Base-by-base conservation (phyloP, 1,139 yeast species). In the Williopsis jadinii region DNA sequence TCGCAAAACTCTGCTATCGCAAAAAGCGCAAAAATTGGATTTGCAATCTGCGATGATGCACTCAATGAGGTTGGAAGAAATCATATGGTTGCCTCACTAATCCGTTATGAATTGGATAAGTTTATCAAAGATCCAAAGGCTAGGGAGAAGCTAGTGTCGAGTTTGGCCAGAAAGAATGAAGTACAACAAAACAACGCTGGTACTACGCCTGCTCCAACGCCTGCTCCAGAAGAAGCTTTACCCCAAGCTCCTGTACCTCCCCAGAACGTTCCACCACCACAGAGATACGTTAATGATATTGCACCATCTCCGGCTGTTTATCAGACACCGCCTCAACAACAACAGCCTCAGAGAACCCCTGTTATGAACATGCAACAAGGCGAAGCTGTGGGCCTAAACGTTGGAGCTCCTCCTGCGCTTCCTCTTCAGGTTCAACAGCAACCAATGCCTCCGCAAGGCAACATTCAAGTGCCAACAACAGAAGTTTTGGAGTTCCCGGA, bases 1-100 rank as follows among this genome's bases (percentile, higher is more conserved):
- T 77, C 85, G 8, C 63, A 74, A 24, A 73, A 76, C 48, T 62
- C 68, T 11, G 70, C 70, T 2, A 80, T 81, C 45, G 74, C 80
- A 0, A 71, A 77, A 31, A 72, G 81, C 12, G 86, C 88, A 1
- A 66, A 73, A 40, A 73, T 73, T 47, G 77, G 85, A 2, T 66
- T 80, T 39, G 67, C 64, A 30, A 70, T 75, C 3, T 71, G 82
- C 40, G 61, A 37, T 19, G 46, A 49, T 31, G 81, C 78, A 3
- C 61, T 80, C 51, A 66, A 67, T 44, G 79, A 73, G 46, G 64
- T 80, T 49, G 71, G 78, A 13, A 66, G 68, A 42, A 68, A 59
- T 24, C 70, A 70, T 62, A 50, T 63, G 40, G 66, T 70, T 24
- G 74, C 59, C 1, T 41, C 44, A 0, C 38, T 53, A 35, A 46